Evolutionary conservation across 2,329 filamentous ascomycete species (phyloP).

Genomic region (Ophiosphaerella narmari): DNA sequence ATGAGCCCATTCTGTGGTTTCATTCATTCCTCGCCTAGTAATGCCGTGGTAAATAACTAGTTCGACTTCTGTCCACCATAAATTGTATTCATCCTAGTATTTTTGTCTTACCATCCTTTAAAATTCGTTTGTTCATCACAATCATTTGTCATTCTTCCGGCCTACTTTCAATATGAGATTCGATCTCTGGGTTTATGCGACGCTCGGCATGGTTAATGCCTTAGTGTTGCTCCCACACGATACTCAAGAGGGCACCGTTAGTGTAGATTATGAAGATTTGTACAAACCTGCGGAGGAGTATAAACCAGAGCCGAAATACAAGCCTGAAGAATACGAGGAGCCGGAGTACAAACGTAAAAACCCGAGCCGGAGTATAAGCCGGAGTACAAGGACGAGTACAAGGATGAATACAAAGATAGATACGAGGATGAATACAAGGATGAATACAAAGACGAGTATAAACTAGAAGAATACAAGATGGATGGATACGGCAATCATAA

Average conservation of each 20-base stretch:
- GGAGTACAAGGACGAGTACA: background rate
- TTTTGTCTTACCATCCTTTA: conserved; percentile 21
- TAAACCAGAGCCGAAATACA: background rate
- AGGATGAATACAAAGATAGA: background rate
- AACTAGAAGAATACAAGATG: too few species aligned
- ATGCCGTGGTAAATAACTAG: conserved; percentile 31
- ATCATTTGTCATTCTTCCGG: conserved; percentile 23
- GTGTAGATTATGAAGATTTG: too few species aligned
- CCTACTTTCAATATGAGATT: conserved; percentile 30
- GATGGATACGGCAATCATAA: background rate
- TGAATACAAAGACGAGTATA: background rate
- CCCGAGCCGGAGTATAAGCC: background rate
- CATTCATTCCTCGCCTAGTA: conserved; percentile 26
- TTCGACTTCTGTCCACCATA: conserved; percentile 25
- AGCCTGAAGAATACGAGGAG: background rate
- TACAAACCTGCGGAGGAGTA: background rate
- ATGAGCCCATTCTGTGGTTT: conserved; percentile 22
- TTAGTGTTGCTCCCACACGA: conserved; percentile 13
- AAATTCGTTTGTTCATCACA: conserved; percentile 20
- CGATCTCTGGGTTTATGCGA: conserved; percentile 13
- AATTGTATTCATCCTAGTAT: conserved; percentile 28
- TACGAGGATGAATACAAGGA: background rate
- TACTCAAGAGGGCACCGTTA: background rate
- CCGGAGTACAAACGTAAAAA: conserved; percentile 1
- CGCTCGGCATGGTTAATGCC: conserved; percentile 25